Conservation (phyloP, 768 basidiomycete genomes). For the Hygrophorus russula region DNA sequence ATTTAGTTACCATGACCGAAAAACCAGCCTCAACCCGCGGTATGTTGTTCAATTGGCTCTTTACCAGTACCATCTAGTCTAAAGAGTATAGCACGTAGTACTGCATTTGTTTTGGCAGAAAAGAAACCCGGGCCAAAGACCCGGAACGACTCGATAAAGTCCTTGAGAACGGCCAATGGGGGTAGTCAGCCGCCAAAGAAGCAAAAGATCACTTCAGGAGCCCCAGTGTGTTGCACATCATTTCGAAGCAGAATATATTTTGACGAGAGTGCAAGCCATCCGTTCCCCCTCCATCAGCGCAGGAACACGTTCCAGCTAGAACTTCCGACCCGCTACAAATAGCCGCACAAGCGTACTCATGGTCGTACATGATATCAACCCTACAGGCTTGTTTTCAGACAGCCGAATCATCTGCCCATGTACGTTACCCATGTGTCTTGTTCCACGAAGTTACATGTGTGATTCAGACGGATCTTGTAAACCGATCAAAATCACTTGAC, state of each 20-base stretch:
- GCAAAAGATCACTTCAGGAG: too few relatives aligned
- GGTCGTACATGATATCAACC: slow-evolving; percentile 49
- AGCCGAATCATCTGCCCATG: slow-evolving; percentile 26
- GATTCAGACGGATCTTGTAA: slow-evolving; percentile 16
- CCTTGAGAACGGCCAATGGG: too few relatives aligned
- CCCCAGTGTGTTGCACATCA: too few relatives aligned
- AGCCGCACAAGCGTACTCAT: slow-evolving; percentile 44
- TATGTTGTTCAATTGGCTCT: background rate
- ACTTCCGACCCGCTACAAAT: slow-evolving; percentile 30
- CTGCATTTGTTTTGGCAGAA: too few relatives aligned
- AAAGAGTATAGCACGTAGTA: too few relatives aligned
- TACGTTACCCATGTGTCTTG: slow-evolving; percentile 9
- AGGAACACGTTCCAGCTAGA: slow-evolving; percentile 11
- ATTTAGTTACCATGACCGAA: background rate
- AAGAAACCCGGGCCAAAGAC: too few relatives aligned
- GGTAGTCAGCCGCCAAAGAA: too few relatives aligned
- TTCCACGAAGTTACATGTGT: slow-evolving; percentile 1
- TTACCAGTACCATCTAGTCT: background rate
- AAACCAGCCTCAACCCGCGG: background rate
- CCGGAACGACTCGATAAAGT: too few relatives aligned
- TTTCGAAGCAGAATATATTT: too few relatives aligned
- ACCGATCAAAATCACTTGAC: slow-evolving; percentile 20
- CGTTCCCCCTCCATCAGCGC: background rate
- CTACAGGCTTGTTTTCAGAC: slow-evolving; percentile 38
- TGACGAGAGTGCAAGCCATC: background rate